Base-by-base conservation (phyloP, 2,329 filamentous ascomycete species). In the Ophiostoma quercus region DNA sequence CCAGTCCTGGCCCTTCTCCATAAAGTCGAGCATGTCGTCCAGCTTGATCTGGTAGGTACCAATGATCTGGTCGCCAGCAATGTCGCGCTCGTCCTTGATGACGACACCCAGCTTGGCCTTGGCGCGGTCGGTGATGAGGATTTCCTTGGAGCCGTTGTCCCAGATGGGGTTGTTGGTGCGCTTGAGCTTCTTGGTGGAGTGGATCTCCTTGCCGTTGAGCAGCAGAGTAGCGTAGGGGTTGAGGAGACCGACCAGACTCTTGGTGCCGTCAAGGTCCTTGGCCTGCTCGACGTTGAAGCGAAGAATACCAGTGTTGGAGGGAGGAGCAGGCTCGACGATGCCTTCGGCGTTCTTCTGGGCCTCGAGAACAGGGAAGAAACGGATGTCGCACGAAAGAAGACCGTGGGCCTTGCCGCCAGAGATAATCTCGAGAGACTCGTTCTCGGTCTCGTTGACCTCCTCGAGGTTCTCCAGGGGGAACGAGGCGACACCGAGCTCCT, bases 141-240 rank as follows among this genome's bases (percentile, higher is more conserved):
- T 88, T 77, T 99, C 95, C 80, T 97, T 97, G 74, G 89, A 91
- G 7, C 92, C 92, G 77, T 98, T 90, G 69, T 94, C 90, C 90
- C 94, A 99, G 75, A 99, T 94, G 8, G 95, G 95, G 75, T 97
- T 95, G 81, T 99, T 99, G 71, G 93, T 98, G 72, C 94, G 90
- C 85, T 98, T 99, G 75, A 97, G 85, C 79, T 94, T 96, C 80
- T 93, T 92, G 68, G 94, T 96, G 70, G 88, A 85, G 75, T 97
- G 93, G 4, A 98, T 86, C 77, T 96, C 90, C 80, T 95, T 96
- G 73, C 92, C 91, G 76, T 99, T 99, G 74, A 99, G 87, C 63
- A 97, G 85, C 67, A 99, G 84, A 41, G 89, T 84, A 11, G 92
- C 94, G 74, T 98, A 99, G 1, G 95, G 95, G 79, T 93, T 98